These are phyloP conservation scores for Cyberlindnera sargentensis DNA, from an alignment of 805 yeast species.

Conservation along the genomic window DNA sequence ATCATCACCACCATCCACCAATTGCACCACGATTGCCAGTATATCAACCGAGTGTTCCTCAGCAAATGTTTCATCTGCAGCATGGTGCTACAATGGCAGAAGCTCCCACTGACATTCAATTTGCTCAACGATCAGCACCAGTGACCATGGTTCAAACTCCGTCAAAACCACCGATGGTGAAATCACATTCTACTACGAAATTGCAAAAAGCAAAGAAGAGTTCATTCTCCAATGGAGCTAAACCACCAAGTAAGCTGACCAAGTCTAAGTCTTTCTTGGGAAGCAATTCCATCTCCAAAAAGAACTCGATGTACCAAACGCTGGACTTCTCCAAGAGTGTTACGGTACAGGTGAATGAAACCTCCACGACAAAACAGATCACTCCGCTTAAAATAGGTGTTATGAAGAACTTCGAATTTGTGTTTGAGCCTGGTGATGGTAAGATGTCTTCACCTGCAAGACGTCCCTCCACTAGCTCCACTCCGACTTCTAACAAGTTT, in stretches of 20 bases:
- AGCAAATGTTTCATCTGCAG: not conserved
- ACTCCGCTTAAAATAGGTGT: constrained; percentile 9
- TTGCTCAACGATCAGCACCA: not conserved
- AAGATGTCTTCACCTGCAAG: constrained; percentile 11
- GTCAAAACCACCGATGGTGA: constrained; percentile 8
- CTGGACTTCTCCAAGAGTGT: constrained; percentile 19
- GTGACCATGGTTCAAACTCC: constrained; percentile 7
- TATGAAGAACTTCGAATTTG: constrained; percentile 20
- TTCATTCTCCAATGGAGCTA: constrained; percentile 10
- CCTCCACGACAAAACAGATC: not conserved
- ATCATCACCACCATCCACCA: too few relatives aligned
- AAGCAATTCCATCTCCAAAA: constrained; percentile 2
- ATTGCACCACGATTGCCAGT: too few relatives aligned
- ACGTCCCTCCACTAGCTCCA: constrained; percentile 12
- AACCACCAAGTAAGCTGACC: constrained; percentile 8
- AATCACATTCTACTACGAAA: constrained; percentile 19
- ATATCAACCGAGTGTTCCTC: not conserved
- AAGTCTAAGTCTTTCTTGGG: constrained; percentile 21
- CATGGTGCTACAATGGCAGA: too few relatives aligned
- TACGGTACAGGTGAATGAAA: not conserved
- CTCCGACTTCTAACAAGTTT: constrained; percentile 16
- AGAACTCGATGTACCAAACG: constrained; percentile 17
- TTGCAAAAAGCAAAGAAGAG: constrained; percentile 17
- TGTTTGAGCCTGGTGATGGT: constrained; percentile 17
- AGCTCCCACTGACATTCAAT: too few relatives aligned